Evolutionary conservation across 192 early-diverging fungal species (phyloP), one percentile per base, ranked within the genome.

Genomic region (Globomyces pollinis-pini): DNA sequence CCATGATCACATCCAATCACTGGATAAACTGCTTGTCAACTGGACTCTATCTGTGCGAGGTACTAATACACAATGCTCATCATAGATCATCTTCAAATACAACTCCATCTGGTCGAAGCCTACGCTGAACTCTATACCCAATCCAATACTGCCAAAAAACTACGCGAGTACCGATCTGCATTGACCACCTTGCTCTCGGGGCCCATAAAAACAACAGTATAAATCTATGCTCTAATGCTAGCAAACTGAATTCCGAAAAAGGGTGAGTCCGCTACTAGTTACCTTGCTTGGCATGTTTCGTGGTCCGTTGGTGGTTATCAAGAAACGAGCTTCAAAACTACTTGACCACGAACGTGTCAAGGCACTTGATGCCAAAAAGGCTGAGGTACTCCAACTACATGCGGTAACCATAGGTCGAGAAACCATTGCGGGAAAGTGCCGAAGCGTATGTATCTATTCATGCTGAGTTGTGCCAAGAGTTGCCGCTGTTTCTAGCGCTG

Each of bases 291-390:
- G 41, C 15, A 51, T 44, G 38, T 73, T 91, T 59, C 73, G 77
- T 34, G 81, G 78, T 11, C 88, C 86, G 7, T 60, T 71, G 16
- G 72, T 84, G 35, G 74, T 91, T 5, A 88, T 91, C 62, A 74
- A 81, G 47, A 91, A 89, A 54, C 68, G 88, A 15, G 77, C 83
- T 1, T 72, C 77, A 38, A 91, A 91, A 55, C 52, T 81, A 30
- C 54, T 91, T 28, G 88, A 91, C 56, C 81, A 83, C 67, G 87
- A 89, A 47, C 65, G 84, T 21, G 85, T 71, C 1, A 70, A 67
- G 44, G 69, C 74, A 28, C 79, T 88, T 49, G 71, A 74, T 43
- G 66, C 65, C 6, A 77, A 77, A 44, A 83, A 83, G 0, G 84
- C 84, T 57, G 61, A 69, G 57, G 79, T 83, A 66, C 44, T 57